Evolutionary conservation across 768 basidiomycete genomes (phyloP).

Genomic region (Mycena crocata): DNA sequence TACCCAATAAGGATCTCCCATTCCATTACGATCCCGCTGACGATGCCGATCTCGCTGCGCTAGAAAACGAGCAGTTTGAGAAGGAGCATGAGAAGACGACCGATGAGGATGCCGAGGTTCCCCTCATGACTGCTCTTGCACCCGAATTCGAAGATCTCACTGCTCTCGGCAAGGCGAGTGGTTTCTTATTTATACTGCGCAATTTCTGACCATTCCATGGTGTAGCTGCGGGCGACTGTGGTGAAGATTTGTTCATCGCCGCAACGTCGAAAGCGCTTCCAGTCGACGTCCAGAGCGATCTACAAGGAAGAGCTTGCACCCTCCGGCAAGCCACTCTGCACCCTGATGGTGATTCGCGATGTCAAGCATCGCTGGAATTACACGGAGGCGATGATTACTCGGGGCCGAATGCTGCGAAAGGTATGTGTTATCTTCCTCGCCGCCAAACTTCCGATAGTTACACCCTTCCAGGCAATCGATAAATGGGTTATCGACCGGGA

Average conservation of each 20-base stretch:
- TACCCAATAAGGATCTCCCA: too few relatives aligned
- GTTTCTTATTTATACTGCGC: neutral
- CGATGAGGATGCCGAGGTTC: constrained; percentile 30
- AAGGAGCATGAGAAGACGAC: constrained; percentile 20
- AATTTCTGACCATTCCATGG: neutral
- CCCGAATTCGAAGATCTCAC: constrained; percentile 4
- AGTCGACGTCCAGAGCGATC: neutral
- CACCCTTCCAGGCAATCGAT: neutral
- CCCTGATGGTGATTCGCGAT: constrained; percentile 6
- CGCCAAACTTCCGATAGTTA: neutral
- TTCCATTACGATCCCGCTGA: too few relatives aligned
- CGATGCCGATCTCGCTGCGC: constrained; percentile 34
- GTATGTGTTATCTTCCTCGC: neutral
- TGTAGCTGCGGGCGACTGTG: neutral
- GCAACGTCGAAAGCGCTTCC: constrained; percentile 10
- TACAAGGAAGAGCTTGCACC: neutral
- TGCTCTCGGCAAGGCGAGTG: constrained; percentile 3
- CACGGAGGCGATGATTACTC: constrained; percentile 7
- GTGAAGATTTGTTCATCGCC: constrained; percentile 22
- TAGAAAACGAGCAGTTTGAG: constrained; percentile 32
- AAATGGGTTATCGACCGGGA: constrained; percentile 1
- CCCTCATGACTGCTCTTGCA: neutral
- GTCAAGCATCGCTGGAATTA: neutral
- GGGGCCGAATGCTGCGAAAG: neutral
- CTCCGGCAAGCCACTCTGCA: neutral